phyloP scores from a whole-genome alignment of 495 filamentous ascomycete genomes.

The Talaromyces wortmannii region DNA sequence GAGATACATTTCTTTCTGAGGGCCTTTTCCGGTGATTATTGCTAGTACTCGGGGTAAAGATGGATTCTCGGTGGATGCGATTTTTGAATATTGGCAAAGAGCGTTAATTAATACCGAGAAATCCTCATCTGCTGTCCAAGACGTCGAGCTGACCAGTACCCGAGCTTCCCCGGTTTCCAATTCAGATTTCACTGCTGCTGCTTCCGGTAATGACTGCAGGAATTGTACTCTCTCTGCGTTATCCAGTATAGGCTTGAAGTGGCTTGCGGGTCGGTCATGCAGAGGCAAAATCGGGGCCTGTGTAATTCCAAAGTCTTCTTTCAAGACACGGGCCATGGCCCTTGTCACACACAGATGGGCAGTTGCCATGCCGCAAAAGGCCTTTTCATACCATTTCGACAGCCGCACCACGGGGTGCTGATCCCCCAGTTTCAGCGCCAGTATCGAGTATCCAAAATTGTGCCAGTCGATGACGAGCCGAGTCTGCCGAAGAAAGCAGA shows the following conservation, averaged over 20 bases:
- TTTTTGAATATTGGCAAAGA: slow-evolving; percentile 61
- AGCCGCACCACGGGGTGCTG: slow-evolving; percentile 69
- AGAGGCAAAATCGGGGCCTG: slow-evolving; percentile 58
- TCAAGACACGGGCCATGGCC: slow-evolving; percentile 74
- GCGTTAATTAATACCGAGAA: slow-evolving; percentile 86
- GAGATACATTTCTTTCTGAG: slow-evolving; percentile 70
- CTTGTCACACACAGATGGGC: slow-evolving; percentile 82
- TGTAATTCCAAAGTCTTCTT: slow-evolving; percentile 52
- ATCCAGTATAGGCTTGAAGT: slow-evolving; percentile 64
- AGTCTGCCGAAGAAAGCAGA: slow-evolving; percentile 73
- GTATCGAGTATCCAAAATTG: slow-evolving; percentile 96
- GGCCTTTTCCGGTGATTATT: slow-evolving; percentile 91
- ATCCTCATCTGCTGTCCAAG: slow-evolving; percentile 96
- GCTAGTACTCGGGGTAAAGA: slow-evolving; percentile 62
- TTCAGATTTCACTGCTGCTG: slow-evolving; percentile 43
- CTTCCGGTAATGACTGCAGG: slow-evolving; percentile 53
- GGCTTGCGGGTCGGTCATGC: slow-evolving; percentile 79
- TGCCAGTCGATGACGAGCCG: slow-evolving; percentile 94
- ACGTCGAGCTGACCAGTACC: slow-evolving; percentile 83
- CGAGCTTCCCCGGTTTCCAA: slow-evolving; percentile 49
- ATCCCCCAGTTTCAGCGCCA: slow-evolving; percentile 57
- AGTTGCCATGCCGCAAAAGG: slow-evolving; percentile 59
- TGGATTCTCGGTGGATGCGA: slow-evolving; percentile 21
- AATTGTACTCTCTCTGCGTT: slow-evolving; percentile 44
- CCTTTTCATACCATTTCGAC: slow-evolving; percentile 68